Conservation (phyloP, 2,329 filamentous ascomycete genomes). For the Trichoderma aggressivum region DNA sequence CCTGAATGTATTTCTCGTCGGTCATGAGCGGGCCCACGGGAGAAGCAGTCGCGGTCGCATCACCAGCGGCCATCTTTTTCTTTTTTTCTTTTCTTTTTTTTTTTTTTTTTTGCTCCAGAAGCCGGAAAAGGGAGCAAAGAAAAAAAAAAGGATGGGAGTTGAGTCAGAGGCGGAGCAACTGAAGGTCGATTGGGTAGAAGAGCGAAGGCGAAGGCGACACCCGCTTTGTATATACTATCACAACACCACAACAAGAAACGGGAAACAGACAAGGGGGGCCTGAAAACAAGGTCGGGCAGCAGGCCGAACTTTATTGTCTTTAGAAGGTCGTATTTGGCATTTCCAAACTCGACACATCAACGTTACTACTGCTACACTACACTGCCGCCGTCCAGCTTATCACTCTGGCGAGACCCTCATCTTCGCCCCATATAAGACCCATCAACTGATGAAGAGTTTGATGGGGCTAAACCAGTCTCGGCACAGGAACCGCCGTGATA, state of each 20-base stretch:
- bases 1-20: slow-evolving; percentile 30
- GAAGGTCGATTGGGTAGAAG: background rate
- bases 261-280: background rate
- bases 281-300: background rate
- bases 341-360: slow-evolving; percentile 15
- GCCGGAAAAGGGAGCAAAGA: background rate
- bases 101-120: background rate
- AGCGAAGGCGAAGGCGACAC: background rate
- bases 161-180: background rate
- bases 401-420: slow-evolving; percentile 16
- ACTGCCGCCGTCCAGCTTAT: slow-evolving; percentile 12
- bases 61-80: slow-evolving; percentile 17
- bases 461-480: slow-evolving; percentile 11
- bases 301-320: background rate
- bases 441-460: slow-evolving; percentile 15
- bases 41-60: slow-evolving; percentile 6
- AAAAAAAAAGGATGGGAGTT: background rate
- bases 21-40: slow-evolving; percentile 18
- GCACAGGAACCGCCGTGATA: slow-evolving; percentile 1
- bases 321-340: background rate
- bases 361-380: slow-evolving; percentile 16
- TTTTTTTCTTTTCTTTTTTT: background rate
- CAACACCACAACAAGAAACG: background rate
- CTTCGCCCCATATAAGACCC: slow-evolving; percentile 15
- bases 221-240: background rate